These are phyloP conservation scores for Oenanthe sinensis DNA, from an alignment of 129 eudicot species.

Conservation along the genomic window DNA sequence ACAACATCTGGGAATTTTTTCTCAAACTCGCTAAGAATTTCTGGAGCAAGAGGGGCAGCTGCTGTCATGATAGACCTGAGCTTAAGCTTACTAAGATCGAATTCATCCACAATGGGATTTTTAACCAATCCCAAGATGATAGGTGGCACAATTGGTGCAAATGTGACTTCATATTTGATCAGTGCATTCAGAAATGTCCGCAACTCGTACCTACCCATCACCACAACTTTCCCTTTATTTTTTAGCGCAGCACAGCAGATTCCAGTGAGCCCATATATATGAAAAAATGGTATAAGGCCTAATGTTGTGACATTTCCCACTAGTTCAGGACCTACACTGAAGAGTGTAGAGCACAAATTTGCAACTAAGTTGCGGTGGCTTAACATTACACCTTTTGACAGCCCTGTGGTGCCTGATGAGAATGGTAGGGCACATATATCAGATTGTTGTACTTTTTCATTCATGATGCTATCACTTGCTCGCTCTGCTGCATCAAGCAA, in stretches of 20 bases:
- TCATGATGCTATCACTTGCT: conserved; percentile 27
- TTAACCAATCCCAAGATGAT: conserved; percentile 70
- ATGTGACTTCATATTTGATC: conserved; percentile 56
- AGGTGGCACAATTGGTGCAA: conserved; percentile 91
- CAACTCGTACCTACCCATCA: conserved; percentile 67
- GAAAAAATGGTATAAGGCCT: conserved; percentile 84
- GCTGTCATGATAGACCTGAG: conserved; percentile 85
- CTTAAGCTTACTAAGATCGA: conserved; percentile 61
- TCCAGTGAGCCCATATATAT: conserved; percentile 83
- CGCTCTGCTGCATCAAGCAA: conserved; percentile 62
- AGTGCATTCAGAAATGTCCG: conserved; percentile 52
- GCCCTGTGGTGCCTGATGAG: conserved; percentile 93
- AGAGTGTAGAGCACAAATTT: conserved; percentile 72
- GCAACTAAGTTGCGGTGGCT: conserved; percentile 81
- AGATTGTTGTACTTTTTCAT: conserved; percentile 35
- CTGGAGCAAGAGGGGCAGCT: conserved; percentile 92
- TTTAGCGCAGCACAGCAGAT: conserved; percentile 68
- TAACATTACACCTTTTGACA: conserved; percentile 90
- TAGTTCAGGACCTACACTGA: conserved; percentile 61
- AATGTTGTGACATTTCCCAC: conserved; percentile 63
- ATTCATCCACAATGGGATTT: conserved; percentile 62
- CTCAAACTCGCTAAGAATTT: conserved; percentile 57
- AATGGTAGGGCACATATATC: conserved; percentile 94
- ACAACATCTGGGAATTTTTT: conserved; percentile 70
- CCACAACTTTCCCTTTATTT: conserved; percentile 91